Evolutionary conservation across 495 filamentous ascomycete species (phyloP).

Genomic region (Wilcoxina mikolae): DNA sequence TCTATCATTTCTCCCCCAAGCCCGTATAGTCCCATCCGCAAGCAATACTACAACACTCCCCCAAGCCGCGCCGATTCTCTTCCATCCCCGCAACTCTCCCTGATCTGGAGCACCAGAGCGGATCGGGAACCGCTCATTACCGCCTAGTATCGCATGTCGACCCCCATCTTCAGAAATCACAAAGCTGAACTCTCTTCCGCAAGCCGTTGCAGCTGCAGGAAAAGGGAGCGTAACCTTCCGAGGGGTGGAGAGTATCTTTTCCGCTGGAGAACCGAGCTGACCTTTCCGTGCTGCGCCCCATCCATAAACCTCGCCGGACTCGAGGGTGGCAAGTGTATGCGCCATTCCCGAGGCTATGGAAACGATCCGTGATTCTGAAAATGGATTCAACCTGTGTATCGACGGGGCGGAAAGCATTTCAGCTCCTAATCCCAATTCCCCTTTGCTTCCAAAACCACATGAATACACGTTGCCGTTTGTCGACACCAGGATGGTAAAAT

Average conservation of each 20-base stretch:
- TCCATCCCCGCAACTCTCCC: slow-evolving; percentile 35
- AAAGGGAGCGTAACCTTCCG: slow-evolving; percentile 46
- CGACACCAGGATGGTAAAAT: slow-evolving; percentile 45
- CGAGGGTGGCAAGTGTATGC: slow-evolving; percentile 59
- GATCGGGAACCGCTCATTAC: slow-evolving; percentile 26
- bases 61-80: slow-evolving; percentile 51
- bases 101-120: slow-evolving; percentile 42
- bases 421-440: slow-evolving; percentile 53
- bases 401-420: slow-evolving; percentile 12
- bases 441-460: slow-evolving; percentile 51
- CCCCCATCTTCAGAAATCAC: slow-evolving; percentile 41
- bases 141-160: slow-evolving; percentile 49
- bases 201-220: slow-evolving; percentile 45
- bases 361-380: slow-evolving; percentile 43
- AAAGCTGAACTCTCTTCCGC: slow-evolving; percentile 71
- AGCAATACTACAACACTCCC: slow-evolving; percentile 57
- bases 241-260: slow-evolving; percentile 41
- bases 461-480: slow-evolving; percentile 38
- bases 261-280: slow-evolving; percentile 47
- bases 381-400: slow-evolving; percentile 27
- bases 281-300: slow-evolving; percentile 81
- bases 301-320: slow-evolving; percentile 64
- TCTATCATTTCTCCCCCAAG: slow-evolving; percentile 71
- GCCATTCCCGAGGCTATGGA: slow-evolving; percentile 56
- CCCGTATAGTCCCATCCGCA: slow-evolving; percentile 39